Evolutionary conservation across 1,284 basidiomycete genomes (phyloP).

Genomic region (Ceratorhiza oryzae-sativae): DNA sequence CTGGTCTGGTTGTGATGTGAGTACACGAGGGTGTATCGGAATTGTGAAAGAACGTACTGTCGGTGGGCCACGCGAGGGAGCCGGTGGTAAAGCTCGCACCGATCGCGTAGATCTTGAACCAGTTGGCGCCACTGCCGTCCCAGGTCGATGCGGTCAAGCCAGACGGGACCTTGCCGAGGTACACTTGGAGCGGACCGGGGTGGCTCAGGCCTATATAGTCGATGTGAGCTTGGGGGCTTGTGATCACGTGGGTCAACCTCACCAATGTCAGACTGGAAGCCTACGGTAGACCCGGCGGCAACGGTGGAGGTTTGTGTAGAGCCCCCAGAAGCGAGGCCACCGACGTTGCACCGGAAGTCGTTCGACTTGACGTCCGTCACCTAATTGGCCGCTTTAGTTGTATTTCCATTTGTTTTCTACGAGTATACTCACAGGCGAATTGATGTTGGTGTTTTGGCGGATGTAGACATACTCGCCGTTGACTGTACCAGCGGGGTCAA

Average conservation of each 20-base stretch:
- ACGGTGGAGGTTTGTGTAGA: slow-evolving; percentile 53
- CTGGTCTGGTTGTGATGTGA: not conserved
- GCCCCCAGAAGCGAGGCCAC: slow-evolving; percentile 45
- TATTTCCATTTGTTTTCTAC: not conserved
- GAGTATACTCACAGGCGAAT: slow-evolving; percentile 31
- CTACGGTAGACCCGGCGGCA: slow-evolving; percentile 46
- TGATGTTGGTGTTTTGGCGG: slow-evolving; percentile 38
- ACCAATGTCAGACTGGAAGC: slow-evolving; percentile 28
- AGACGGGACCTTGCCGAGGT: slow-evolving; percentile 53
- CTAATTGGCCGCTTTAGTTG: not conserved
- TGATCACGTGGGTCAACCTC: not conserved
- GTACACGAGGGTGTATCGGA: not conserved
- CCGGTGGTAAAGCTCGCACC: slow-evolving; percentile 9
- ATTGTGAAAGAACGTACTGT: not conserved
- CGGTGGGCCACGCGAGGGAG: not conserved
- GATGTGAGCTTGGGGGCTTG: not conserved
- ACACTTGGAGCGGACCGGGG: slow-evolving; percentile 56
- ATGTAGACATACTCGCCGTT: slow-evolving; percentile 32
- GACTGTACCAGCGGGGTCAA: slow-evolving; percentile 18
- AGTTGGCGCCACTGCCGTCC: slow-evolving; percentile 57
- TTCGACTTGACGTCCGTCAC: slow-evolving; percentile 52
- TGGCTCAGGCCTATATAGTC: slow-evolving; percentile 53
- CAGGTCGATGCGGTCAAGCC: slow-evolving; percentile 51
- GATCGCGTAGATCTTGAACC: slow-evolving; percentile 56
- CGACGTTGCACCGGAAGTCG: slow-evolving; percentile 54